phyloP scores from a whole-genome alignment of 169 alveolate species.

The Cystoisospora suis region DNA sequence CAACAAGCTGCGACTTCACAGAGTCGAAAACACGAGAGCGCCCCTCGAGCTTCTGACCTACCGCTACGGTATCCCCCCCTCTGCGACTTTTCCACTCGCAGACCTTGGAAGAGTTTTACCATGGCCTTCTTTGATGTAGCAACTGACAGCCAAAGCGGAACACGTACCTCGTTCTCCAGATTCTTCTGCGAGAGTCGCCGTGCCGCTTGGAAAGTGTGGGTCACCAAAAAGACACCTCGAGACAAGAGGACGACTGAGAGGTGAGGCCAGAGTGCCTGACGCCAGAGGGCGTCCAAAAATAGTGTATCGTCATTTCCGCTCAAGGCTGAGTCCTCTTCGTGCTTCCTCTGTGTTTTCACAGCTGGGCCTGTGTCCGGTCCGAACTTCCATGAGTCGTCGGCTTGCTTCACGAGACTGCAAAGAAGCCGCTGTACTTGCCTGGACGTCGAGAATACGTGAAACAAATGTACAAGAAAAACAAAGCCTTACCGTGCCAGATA shows the following conservation, averaged over 20 bases:
- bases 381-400: background rate
- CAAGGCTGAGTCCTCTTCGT: background rate
- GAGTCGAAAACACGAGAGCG: too few relatives aligned
- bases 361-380: background rate
- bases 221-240: constrained; percentile 9
- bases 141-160: too few relatives aligned
- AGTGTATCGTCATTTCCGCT: background rate
- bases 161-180: background rate
- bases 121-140: too few relatives aligned
- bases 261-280: background rate
- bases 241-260: background rate
- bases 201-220: constrained; percentile 3
- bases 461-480: background rate
- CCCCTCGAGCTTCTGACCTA: too few relatives aligned
- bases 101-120: too few relatives aligned
- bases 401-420: constrained; percentile 18
- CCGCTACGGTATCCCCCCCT: too few relatives aligned
- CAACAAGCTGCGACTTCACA: too few relatives aligned
- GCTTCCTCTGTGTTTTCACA: background rate
- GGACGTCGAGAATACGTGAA: background rate
- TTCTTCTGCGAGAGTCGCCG: background rate
- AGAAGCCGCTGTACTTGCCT: constrained; percentile 6
- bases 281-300: background rate
- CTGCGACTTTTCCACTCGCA: too few relatives aligned
- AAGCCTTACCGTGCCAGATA: too few relatives aligned